Percentiles rank a stretch among this genome's conserved stretches.
These are phyloP conservation scores for Medicago lupulina DNA, from an alignment of 306 rosid genomes.

Conservation along the genomic window DNA sequence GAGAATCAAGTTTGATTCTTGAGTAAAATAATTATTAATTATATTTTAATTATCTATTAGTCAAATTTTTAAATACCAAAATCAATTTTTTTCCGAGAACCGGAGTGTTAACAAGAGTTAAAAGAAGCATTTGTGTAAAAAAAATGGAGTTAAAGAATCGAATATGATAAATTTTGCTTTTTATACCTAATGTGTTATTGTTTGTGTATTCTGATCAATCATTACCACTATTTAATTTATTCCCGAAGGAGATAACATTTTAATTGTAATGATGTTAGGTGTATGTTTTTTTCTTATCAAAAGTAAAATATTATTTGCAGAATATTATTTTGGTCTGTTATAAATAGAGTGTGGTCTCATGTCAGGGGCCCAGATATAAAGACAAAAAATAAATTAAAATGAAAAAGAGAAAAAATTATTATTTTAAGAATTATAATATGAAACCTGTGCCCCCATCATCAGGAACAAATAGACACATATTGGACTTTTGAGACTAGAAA, in stretches of 20 bases:
- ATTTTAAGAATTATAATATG: neutral
- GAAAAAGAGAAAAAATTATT: neutral
- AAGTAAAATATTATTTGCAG: neutral
- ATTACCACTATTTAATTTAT: slow-evolving; percentile 1
- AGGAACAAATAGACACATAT: slow-evolving; percentile 24
- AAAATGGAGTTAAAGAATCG: too few relatives aligned
- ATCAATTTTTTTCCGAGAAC: too few relatives aligned
- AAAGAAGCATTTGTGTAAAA: too few relatives aligned
- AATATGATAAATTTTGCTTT: neutral
- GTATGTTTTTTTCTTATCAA: neutral
- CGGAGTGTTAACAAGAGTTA: too few relatives aligned
- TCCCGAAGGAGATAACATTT: neutral
- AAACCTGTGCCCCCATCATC: neutral
- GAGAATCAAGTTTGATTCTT: too few relatives aligned
- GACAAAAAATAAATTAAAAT: neutral
- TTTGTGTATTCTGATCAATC: neutral
- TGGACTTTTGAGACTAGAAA: slow-evolving; percentile 2
- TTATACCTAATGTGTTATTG: slow-evolving; percentile 29
- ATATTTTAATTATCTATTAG: too few relatives aligned
- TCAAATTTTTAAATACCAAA: too few relatives aligned
- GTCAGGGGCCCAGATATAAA: slow-evolving; percentile 21
- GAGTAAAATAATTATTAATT: too few relatives aligned
- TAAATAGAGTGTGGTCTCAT: slow-evolving; percentile 10
- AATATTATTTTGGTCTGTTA: neutral
- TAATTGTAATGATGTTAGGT: slow-evolving; percentile 8